Percentiles rank a stretch among this genome's conserved stretches.
Conservation (phyloP, 208 protist genomes). For the Histomonas meleagridis region DNA sequence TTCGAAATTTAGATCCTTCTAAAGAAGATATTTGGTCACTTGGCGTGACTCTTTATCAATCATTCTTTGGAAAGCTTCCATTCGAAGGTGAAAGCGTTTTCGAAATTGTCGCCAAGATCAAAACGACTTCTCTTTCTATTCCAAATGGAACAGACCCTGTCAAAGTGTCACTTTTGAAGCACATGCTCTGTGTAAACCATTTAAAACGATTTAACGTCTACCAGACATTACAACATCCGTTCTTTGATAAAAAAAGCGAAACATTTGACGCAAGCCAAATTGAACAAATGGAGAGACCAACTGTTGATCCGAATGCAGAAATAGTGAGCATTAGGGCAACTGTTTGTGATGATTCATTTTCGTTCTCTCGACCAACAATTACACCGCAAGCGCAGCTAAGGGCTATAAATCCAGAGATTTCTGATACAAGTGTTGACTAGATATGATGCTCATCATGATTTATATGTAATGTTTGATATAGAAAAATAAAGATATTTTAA, state of each 20-base stretch:
- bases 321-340: not conserved
- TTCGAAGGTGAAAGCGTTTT: constrained; percentile 7
- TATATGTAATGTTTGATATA: too few species aligned
- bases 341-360: not conserved
- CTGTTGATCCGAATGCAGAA: not conserved
- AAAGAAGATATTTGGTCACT: constrained; percentile 37
- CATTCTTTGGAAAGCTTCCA: not conserved
- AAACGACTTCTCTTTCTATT: not conserved
- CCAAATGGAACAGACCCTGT: not conserved
- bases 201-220: not conserved
- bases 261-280: not conserved
- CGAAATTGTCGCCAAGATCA: not conserved
- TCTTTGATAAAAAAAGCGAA: not conserved
- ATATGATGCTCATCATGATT: too few species aligned
- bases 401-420: too few species aligned
- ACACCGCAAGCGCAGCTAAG: too few species aligned
- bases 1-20: not conserved
- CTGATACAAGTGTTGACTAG: too few species aligned
- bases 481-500: too few species aligned
- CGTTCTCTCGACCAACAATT: not conserved
- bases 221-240: not conserved
- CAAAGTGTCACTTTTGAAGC: not conserved
- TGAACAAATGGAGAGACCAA: not conserved
- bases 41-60: not conserved
- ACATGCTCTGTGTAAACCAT: not conserved